Conservation (phyloP, 495 filamentous ascomycete species). For the Tuber umbilicatum region DNA sequence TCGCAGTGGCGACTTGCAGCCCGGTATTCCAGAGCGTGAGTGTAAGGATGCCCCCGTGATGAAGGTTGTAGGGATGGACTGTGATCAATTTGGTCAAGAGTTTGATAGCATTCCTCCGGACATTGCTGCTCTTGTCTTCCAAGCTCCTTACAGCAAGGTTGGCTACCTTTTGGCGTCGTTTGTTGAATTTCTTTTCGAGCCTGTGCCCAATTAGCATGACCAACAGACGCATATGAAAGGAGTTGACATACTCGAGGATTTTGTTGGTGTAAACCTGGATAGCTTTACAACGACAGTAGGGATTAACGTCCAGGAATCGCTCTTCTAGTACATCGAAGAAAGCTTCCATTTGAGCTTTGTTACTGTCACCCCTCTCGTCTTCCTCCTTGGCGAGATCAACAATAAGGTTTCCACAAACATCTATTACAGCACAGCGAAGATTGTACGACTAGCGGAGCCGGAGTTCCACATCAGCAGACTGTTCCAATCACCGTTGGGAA, state of each 20-base stretch:
- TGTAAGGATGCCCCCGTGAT: constrained; percentile 82
- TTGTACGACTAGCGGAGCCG: constrained; percentile 66
- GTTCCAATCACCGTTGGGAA: background rate
- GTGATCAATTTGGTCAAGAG: constrained; percentile 77
- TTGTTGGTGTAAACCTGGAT: constrained; percentile 83
- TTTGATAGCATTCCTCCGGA: constrained; percentile 90
- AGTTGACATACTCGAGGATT: constrained; percentile 58
- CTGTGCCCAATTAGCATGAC: constrained; percentile 3
- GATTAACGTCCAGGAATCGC: constrained; percentile 92
- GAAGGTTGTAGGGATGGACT: constrained; percentile 85
- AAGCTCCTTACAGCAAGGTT: constrained; percentile 80
- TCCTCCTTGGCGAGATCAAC: constrained; percentile 73
- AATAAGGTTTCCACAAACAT: constrained; percentile 97
- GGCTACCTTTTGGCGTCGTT: constrained; percentile 76
- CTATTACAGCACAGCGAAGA: constrained; percentile 84
- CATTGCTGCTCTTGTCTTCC: constrained; percentile 97
- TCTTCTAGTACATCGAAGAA: constrained; percentile 97
- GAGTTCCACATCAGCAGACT: constrained; percentile 33
- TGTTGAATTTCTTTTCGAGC: constrained; percentile 88
- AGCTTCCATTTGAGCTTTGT: constrained; percentile 86
- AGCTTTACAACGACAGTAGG: constrained; percentile 84
- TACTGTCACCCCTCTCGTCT: constrained; percentile 80
- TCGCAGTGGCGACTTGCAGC: constrained; percentile 69
- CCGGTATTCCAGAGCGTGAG: constrained; percentile 76
- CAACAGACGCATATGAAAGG: background rate